phyloP scores from a whole-genome alignment of 2,329 filamentous ascomycete genomes.

The Fusarium equiseti region DNA sequence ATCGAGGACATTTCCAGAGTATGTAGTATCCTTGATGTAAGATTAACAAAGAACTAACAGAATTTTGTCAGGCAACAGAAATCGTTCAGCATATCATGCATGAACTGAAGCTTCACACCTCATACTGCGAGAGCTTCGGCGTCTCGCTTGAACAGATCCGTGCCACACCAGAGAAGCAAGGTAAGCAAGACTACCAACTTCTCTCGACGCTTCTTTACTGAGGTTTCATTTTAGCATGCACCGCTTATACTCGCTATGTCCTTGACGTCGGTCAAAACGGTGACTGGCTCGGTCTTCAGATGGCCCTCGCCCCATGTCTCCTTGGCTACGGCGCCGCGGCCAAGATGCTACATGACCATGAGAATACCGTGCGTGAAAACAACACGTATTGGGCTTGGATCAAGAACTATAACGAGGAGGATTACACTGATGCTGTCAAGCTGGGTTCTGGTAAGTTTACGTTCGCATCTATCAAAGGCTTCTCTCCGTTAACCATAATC shows the following conservation, averaged over 20 bases:
- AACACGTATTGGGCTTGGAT: constrained; percentile 94
- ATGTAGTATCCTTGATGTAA: constrained; percentile 42
- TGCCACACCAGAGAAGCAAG: constrained; percentile 78
- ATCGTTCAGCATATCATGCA: constrained; percentile 82
- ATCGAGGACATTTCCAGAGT: constrained; percentile 80
- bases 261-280: constrained; percentile 89
- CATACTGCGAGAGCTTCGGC: constrained; percentile 86
- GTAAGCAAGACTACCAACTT: constrained; percentile 54
- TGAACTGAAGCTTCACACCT: constrained; percentile 84
- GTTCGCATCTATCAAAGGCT: neutral
- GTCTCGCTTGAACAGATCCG: constrained; percentile 80
- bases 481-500: neutral
- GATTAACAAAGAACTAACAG: neutral
- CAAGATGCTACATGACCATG: constrained; percentile 73
- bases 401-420: constrained; percentile 84
- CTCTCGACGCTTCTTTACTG: neutral
- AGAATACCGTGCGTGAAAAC: constrained; percentile 69
- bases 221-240: constrained; percentile 67
- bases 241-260: constrained; percentile 86
- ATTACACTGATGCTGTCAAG: constrained; percentile 79
- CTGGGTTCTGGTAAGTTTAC: constrained; percentile 72
- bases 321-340: constrained; percentile 90
- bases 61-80: constrained; percentile 51
- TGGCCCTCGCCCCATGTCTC: constrained; percentile 87
- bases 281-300: constrained; percentile 88